Percentiles rank a stretch among this genome's conserved stretches.
Evolutionary conservation across 2,329 filamentous ascomycete genomes (phyloP).

Genomic region (Botryotinia globosa): DNA sequence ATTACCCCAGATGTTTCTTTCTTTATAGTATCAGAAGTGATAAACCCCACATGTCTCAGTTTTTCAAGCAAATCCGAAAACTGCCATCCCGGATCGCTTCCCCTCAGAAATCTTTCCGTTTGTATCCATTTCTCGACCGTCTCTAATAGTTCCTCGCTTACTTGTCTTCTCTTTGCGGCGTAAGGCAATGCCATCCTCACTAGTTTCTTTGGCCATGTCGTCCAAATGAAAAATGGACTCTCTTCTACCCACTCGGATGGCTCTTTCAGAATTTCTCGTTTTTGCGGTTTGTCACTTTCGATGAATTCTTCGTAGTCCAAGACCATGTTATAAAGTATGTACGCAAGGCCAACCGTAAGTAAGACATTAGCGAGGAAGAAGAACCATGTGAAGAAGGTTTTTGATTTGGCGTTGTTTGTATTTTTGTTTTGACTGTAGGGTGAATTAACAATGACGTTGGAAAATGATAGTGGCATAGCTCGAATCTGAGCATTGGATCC

Average conservation of each 20-base stretch:
- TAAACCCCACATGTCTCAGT: neutral
- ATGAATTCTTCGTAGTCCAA: neutral
- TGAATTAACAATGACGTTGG: constrained; percentile 3
- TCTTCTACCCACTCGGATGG: neutral
- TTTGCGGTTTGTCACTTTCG: neutral
- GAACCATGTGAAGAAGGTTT: neutral
- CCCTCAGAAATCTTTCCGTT: neutral
- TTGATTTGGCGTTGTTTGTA: neutral
- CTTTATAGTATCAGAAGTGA: neutral
- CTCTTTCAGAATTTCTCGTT: neutral
- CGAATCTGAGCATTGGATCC: neutral
- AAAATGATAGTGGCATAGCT: constrained; percentile 3
- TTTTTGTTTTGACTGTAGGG: neutral
- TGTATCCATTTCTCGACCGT: constrained; percentile 7
- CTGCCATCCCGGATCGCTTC: neutral
- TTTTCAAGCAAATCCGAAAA: constrained; percentile 1
- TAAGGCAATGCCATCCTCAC: neutral
- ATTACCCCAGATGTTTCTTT: neutral
- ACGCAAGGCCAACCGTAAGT: neutral
- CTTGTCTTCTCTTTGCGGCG: neutral
- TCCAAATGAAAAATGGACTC: neutral
- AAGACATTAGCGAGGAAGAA: neutral
- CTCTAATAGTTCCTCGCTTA: neutral
- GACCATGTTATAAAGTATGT: neutral
- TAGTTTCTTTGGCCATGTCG: neutral